These are phyloP conservation scores for Rhododendron williamsianum DNA, from an alignment of 148 eudicot species.

Conservation along the genomic window DNA sequence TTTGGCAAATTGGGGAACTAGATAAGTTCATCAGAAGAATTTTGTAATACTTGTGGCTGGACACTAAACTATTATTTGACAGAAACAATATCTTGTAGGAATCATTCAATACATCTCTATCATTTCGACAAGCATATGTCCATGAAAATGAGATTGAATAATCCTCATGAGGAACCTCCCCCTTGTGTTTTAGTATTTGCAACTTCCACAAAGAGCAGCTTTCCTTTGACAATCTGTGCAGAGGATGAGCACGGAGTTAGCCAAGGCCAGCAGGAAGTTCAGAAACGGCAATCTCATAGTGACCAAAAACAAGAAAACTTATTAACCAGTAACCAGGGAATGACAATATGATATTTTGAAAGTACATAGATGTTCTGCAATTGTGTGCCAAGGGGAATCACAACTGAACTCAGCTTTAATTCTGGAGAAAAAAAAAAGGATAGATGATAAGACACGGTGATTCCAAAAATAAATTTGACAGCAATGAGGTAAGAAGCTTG, in stretches of 20 bases:
- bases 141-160: neutral
- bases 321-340: neutral
- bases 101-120: neutral
- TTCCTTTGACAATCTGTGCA: constrained; percentile 1
- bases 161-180: neutral
- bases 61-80: neutral
- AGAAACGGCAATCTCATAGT: neutral
- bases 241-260: neutral
- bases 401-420: neutral
- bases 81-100: neutral
- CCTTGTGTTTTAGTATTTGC: neutral
- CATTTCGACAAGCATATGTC: neutral
- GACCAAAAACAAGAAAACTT: neutral
- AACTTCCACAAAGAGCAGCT: constrained; percentile 6
- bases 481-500: neutral
- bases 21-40: neutral
- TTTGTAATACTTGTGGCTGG: neutral
- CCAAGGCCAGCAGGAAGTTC: neutral
- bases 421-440: neutral
- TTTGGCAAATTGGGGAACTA: too few relatives aligned
- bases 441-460: neutral
- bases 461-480: neutral
- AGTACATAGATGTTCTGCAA: neutral
- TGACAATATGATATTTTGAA: neutral
- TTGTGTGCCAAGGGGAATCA: neutral